Base-by-base conservation (phyloP, 176 grass and related monocot species). In the Oryza australiensis region DNA sequence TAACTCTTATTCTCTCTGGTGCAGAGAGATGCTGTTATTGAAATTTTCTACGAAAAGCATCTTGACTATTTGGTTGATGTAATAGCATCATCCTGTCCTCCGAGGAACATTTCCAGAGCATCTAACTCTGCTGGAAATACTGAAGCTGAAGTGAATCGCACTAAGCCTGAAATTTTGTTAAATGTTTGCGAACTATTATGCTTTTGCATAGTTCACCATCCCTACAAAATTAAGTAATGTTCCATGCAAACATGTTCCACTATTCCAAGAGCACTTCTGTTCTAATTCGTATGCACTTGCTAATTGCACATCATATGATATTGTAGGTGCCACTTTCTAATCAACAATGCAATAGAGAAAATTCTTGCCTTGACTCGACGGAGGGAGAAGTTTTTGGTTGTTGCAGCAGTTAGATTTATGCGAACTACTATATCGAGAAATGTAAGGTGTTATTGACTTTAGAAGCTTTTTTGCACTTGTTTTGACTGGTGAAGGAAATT, bases 11-110 rank as follows among this genome's bases (percentile, higher is more conserved):
- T 84, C 72, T 20, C 63, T 80, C 77, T 83, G 59, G 46, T 86
- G 84, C 87, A 99, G 97, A 91, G 91, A 90, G 97, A 96, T 5
- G 66, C 80, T 68, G 83, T 99, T 76, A 88, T 99, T 90, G 97
- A 99, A 65, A 89, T 99, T 82, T 99, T 99, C 87, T 96, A 99
- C 16, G 97, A 99, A 87, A 96, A 83, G 24, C 91, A 99, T 90
- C 91, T 99, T 64, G 89, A 91, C 73, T 90, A 94, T 76, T 90
- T 99, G 69, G 89, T 99, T 77, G 97, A 96, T 85, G 93, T 94
- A 83, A 94, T 99, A 87, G 91, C 97, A 90, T 93, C 88, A 77
- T 92, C 89, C 37, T 99, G 93, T 83, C 67, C 91, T 71, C 81
- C 32, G 0, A 90, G 80, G 51, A 90, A 32, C 49, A 80, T 70